These are phyloP conservation scores for Aspergillus glaucus DNA, from an alignment of 2,329 filamentous ascomycete species.

Conservation along the genomic window DNA sequence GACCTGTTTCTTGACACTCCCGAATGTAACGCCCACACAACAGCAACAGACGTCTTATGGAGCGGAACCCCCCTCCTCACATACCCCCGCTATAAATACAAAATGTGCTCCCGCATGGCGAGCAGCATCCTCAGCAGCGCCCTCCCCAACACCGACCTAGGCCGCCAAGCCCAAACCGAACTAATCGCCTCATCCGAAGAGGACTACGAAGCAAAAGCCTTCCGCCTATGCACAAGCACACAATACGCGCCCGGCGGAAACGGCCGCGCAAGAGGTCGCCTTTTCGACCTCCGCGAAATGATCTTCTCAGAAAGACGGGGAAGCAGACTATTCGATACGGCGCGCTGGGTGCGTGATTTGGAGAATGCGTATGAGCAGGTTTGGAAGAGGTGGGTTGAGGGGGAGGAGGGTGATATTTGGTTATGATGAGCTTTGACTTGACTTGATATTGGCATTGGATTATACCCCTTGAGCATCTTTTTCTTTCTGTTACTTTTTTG, in stretches of 20 bases:
- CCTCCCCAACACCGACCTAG: slow-evolving; percentile 65
- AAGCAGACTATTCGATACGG: slow-evolving; percentile 85
- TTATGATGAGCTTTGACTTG: slow-evolving; percentile 41
- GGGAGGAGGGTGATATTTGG: slow-evolving; percentile 89
- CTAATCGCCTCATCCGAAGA: slow-evolving; percentile 72
- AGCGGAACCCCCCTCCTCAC: slow-evolving; percentile 90
- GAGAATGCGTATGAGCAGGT: slow-evolving; percentile 83
- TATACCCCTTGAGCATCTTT: not conserved
- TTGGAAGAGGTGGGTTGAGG: slow-evolving; percentile 80
- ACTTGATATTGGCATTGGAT: not conserved
- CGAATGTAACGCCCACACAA: slow-evolving; percentile 97
- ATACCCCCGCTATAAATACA: slow-evolving; percentile 84
- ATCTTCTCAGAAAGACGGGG: slow-evolving; percentile 79
- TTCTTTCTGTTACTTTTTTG: slow-evolving; percentile 2
- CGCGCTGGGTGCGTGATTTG: slow-evolving; percentile 81
- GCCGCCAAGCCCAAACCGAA: slow-evolving; percentile 61
- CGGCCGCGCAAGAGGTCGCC: slow-evolving; percentile 51
- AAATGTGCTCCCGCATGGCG: slow-evolving; percentile 98
- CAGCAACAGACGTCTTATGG: slow-evolving; percentile 93
- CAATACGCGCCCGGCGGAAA: slow-evolving; percentile 46
- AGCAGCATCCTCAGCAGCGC: slow-evolving; percentile 90
- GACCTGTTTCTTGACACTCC: slow-evolving; percentile 96
- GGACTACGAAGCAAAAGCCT: slow-evolving; percentile 75
- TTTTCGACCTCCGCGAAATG: slow-evolving; percentile 72
- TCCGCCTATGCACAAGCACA: slow-evolving; percentile 59